Conservation (phyloP, 148 eudicot genomes). For the Dianthus caryophyllus region DNA sequence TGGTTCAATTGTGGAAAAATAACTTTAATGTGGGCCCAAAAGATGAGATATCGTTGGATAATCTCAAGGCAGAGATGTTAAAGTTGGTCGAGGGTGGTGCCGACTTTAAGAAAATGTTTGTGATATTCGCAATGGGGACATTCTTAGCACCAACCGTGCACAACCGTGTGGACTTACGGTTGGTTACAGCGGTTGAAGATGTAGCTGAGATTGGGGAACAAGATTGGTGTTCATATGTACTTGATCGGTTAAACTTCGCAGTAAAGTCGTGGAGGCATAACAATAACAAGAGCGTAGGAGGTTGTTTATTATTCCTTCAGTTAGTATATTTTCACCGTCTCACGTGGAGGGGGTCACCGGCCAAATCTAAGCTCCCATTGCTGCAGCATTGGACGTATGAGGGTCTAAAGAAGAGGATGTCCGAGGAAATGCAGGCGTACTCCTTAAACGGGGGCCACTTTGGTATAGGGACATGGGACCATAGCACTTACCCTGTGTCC, state of each 20-base stretch:
- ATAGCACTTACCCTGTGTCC: not conserved
- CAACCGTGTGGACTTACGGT: not conserved
- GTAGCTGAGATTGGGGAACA: not conserved
- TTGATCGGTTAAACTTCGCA: not conserved
- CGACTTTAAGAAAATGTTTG: not conserved
- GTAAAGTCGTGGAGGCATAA: not conserved
- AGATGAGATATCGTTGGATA: not conserved
- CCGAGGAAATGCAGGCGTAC: not conserved
- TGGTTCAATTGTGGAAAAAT: not conserved
- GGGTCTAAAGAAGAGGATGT: not conserved
- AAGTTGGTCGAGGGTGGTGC: not conserved
- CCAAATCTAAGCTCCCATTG: not conserved
- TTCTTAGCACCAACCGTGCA: not conserved
- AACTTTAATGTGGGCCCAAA: not conserved
- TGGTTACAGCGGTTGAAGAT: not conserved
- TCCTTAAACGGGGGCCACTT: not conserved
- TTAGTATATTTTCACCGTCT: not conserved
- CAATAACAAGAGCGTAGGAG: not conserved
- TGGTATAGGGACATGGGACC: not conserved
- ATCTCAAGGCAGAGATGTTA: not conserved
- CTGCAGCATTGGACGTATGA: not conserved
- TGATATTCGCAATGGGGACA: not conserved
- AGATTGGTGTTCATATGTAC: not conserved
- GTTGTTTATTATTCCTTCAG: not conserved
- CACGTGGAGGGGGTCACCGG: not conserved